Base-by-base conservation (phyloP, 106 monocot species). In the Narthecium ossifragum region DNA sequence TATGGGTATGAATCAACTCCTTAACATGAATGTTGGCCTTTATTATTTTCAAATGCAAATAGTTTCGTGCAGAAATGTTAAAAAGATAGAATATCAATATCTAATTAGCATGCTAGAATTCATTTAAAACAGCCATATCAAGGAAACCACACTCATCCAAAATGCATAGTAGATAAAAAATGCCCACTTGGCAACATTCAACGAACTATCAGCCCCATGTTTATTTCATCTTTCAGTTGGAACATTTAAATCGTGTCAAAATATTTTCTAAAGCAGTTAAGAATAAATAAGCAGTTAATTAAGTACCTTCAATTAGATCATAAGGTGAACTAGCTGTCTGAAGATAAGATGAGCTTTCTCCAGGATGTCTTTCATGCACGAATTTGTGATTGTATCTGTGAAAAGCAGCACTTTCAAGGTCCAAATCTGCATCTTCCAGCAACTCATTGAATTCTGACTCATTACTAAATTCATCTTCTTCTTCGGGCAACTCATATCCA, bases 401-500 rank as follows among this genome's bases (percentile, higher is more conserved):
- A 52, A 66, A 71, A 30, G 36, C 40, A 57, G 70, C 53, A 67
- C 20, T 46, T 46, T 61, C 67, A 53, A 53, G 29, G 26, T 77
- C 73, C 21, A 72, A n/a, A 8, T 88, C 71, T 34, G 57, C 47
- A 66, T 67, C 70, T 11, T 75, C 85, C 17, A 71, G 48, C 51
- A 76, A 68, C n/a, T 80, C 77, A 40, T 70, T 54, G 53, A 75
- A 66, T 29, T 73, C 77, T 37, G 61, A 51, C 43, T 72, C 77
- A 55, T 59, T 59, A 34, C 57, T 55, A 22, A 70, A 79, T 32
- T 73, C 86, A 67, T 86, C 81, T 52, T 86, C 81, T 52, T 82
- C 87, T 73, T 85, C 86, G 53, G 70, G 75, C 34, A 83, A 73
- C 49, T 72, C 86, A 61, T 81, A 86, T 37, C 33, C 23, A 46